Evolutionary conservation across 768 basidiomycete species (phyloP).

Genomic region (Lactarius akahatsu): DNA sequence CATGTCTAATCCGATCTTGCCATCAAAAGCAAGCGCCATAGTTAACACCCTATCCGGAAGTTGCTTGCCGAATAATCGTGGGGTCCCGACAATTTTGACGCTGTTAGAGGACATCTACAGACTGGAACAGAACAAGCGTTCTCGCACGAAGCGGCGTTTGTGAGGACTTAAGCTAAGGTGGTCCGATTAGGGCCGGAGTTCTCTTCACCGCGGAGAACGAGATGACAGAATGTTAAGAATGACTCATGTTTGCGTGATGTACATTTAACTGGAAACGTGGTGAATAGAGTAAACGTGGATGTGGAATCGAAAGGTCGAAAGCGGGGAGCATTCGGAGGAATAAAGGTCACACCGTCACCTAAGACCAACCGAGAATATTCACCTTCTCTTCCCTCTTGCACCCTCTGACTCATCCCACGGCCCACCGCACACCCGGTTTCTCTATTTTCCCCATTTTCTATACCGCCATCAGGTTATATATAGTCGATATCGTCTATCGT

Average conservation of each 20-base stretch:
- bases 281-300: constrained; percentile 9
- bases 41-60: constrained; percentile 1
- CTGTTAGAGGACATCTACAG: not conserved
- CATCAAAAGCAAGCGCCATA: constrained; percentile 6
- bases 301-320: not conserved
- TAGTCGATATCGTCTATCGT: constrained; percentile 5
- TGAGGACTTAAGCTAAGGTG: constrained; percentile 10
- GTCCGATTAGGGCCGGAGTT: constrained; percentile 10
- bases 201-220: constrained; percentile 10
- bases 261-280: not conserved
- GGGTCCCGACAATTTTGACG: not conserved
- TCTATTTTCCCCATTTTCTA: constrained; percentile 1
- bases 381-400: not conserved
- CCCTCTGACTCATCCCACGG: constrained; percentile 10
- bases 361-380: not conserved
- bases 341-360: constrained; percentile 15
- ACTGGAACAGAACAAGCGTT: constrained; percentile 11
- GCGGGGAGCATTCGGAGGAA: constrained; percentile 2
- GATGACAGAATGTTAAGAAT: constrained; percentile 1
- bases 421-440: constrained; percentile 3
- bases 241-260: constrained; percentile 7
- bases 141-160: constrained; percentile 14
- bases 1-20: constrained; percentile 5
- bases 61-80: constrained; percentile 4
- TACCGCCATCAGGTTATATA: constrained; percentile 24